These are phyloP conservation scores for Colletotrichum godetiae DNA, from an alignment of 2,329 filamentous ascomycete species.

Conservation along the genomic window DNA sequence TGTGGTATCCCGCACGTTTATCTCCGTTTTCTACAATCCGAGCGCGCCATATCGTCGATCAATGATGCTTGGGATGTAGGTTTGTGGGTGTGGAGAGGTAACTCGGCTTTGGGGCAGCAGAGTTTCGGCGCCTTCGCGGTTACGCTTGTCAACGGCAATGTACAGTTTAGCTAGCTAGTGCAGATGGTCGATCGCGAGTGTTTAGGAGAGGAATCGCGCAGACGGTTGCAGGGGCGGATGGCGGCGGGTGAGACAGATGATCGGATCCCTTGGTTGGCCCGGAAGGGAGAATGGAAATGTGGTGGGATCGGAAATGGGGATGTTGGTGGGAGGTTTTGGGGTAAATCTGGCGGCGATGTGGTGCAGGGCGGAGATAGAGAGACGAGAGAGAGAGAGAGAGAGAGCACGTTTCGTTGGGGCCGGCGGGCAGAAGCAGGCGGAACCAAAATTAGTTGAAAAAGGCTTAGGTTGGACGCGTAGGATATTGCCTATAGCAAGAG, in stretches of 20 bases:
- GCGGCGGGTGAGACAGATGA: slow-evolving; percentile 1
- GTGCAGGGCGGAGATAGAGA: background rate
- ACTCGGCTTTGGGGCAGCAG: slow-evolving; percentile 21
- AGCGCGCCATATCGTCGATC: slow-evolving; percentile 34
- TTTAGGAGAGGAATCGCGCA: background rate
- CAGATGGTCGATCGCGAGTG: background rate
- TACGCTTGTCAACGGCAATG: background rate
- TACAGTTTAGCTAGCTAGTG: slow-evolving; percentile 1
- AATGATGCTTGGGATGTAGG: slow-evolving; percentile 11
- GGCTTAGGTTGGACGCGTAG: background rate
- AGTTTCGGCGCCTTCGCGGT: slow-evolving; percentile 33
- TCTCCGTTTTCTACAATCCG: slow-evolving; percentile 32
- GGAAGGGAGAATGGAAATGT: background rate
- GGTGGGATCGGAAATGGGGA: background rate
- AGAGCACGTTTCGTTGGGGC: slow-evolving; percentile 29
- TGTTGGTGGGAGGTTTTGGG: background rate
- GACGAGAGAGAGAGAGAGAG: background rate
- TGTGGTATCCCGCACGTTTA: slow-evolving; percentile 34
- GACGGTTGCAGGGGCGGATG: background rate
- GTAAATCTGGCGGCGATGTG: slow-evolving; percentile 13
- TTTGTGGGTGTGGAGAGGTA: slow-evolving; percentile 8
- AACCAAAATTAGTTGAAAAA: background rate
- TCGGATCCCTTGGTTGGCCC: slow-evolving; percentile 26
- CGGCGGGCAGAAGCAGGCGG: background rate
- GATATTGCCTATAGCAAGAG: background rate